Evolutionary conservation across 805 yeast genomes (phyloP), one percentile per base, ranked within the genome.

Genomic region (Ogataea neopini): DNA sequence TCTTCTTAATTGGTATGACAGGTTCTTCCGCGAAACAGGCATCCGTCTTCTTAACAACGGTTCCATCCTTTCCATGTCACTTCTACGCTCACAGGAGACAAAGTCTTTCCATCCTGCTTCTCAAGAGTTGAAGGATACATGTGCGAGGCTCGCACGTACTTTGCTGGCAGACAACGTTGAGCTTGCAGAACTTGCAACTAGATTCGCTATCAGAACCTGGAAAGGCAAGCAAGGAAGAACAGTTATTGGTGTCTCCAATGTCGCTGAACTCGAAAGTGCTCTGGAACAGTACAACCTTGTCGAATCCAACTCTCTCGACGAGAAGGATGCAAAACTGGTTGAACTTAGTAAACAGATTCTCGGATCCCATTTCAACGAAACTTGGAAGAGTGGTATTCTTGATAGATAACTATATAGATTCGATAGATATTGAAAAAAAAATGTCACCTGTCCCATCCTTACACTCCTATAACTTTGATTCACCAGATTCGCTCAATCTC

Each of bases 1-100:
- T 5, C 68, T 86, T 37, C 69, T 76, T 20, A 66, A 72, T 0
- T 77, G 75, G 56, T 67, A 73, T 56, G 75, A 73, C 5, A 70
- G 69, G 30, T 81, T 88, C 54, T 65, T 75, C 33, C 56, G 51
- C 2, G 79, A 78, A 6, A 79, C 86, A 10, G 77, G 80, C 4
- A 72, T 90, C 25, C 72, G 75, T 48, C 64, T 73, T 51, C 64
- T 91, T n/a, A 67, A 83, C 61, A 88, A 87, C 62, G 97, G 92
- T 3, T 86, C 96, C 1, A 90, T 94, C 32, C 71, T 92, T 50
- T 81, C 91, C 46, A 91, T 91, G 98, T 87, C 96, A 3, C 66
- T 91, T 47, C 71, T 91, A 47, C 75, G 96, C 49, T 76, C 85
- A 0, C 82, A 75, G 19, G 70, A 74, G 28, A 84, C 96, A 0